Percentiles rank a stretch among this genome's conserved stretches.
These are phyloP conservation scores for Meyerozyma carpophila DNA, from an alignment of 1,139 yeast genomes.

Conservation along the genomic window DNA sequence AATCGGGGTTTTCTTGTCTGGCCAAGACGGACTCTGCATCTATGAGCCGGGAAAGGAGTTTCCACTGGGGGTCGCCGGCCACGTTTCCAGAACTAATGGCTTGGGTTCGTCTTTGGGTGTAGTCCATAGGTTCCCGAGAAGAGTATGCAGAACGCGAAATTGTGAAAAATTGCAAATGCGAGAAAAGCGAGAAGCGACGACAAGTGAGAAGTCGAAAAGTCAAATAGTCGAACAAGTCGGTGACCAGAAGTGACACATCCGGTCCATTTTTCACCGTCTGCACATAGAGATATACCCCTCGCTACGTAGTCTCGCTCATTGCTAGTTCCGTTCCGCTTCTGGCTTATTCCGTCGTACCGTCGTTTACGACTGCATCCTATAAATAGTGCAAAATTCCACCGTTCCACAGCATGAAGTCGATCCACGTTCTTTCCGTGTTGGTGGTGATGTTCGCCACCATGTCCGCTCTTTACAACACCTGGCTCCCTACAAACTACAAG, in stretches of 20 bases:
- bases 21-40: background rate
- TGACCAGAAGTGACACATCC: background rate
- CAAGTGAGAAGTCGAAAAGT: too few relatives aligned
- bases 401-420: conserved; percentile 1
- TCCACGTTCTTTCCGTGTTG: conserved; percentile 6
- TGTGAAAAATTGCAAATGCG: background rate
- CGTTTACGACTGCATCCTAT: background rate
- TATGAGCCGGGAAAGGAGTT: background rate
- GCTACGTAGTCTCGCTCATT: too few relatives aligned
- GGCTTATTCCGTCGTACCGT: background rate
- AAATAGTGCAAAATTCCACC: background rate
- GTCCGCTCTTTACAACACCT: conserved; percentile 39
- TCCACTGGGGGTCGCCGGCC: background rate
- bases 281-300: too few relatives aligned
- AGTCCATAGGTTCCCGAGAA: background rate
- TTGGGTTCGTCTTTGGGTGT: background rate
- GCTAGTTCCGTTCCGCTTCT: background rate
- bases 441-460: conserved; percentile 5
- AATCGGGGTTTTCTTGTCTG: background rate
- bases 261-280: too few relatives aligned
- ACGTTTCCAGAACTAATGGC: background rate
- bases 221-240: background rate
- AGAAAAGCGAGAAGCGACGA: too few relatives aligned
- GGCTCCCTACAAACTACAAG: conserved; percentile 66
- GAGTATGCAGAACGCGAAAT: background rate